Evolutionary conservation across 164 flowering plant species (phyloP).

Genomic region (Nymphaea colorata): DNA sequence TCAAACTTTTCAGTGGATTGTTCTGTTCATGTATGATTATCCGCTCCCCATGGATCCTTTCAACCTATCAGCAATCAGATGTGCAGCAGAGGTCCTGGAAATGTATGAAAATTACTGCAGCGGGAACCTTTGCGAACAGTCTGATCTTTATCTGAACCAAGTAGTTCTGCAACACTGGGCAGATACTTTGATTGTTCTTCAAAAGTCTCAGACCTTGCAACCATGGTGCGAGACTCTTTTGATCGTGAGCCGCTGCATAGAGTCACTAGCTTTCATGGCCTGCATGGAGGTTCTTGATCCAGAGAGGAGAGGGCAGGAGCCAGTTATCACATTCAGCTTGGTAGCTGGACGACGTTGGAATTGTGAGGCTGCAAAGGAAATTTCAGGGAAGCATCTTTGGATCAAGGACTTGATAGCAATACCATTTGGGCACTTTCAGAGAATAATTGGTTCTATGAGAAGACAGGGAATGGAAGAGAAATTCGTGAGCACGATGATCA

Average conservation of each 20-base stretch:
- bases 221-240: slow-evolving; percentile 78
- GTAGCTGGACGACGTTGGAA: slow-evolving; percentile 49
- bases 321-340: slow-evolving; percentile 44
- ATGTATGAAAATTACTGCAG: slow-evolving; percentile 61
- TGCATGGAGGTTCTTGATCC: slow-evolving; percentile 98
- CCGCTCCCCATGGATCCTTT: slow-evolving; percentile 63
- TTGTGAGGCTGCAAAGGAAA: slow-evolving; percentile 33
- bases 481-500: slow-evolving; percentile 63
- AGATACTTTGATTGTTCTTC: slow-evolving; percentile 76
- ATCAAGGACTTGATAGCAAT: slow-evolving; percentile 71
- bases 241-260: slow-evolving; percentile 83
- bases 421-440: slow-evolving; percentile 63
- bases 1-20: slow-evolving; percentile 67
- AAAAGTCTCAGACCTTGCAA: slow-evolving; percentile 54
- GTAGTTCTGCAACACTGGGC: slow-evolving; percentile 89
- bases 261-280: slow-evolving; percentile 92
- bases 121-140: slow-evolving; percentile 58
- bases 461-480: slow-evolving; percentile 95
- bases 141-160: slow-evolving; percentile 75
- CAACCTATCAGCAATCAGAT: slow-evolving; percentile 67
- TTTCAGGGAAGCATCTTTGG: slow-evolving; percentile 58
- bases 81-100: slow-evolving; percentile 83
- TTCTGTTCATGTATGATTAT: slow-evolving; percentile 64
- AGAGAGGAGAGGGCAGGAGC: slow-evolving; percentile 52
- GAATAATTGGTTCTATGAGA: slow-evolving; percentile 69